phyloP scores from a whole-genome alignment of 2,329 filamentous ascomycete genomes.

The Xylaria hypoxylon region DNA sequence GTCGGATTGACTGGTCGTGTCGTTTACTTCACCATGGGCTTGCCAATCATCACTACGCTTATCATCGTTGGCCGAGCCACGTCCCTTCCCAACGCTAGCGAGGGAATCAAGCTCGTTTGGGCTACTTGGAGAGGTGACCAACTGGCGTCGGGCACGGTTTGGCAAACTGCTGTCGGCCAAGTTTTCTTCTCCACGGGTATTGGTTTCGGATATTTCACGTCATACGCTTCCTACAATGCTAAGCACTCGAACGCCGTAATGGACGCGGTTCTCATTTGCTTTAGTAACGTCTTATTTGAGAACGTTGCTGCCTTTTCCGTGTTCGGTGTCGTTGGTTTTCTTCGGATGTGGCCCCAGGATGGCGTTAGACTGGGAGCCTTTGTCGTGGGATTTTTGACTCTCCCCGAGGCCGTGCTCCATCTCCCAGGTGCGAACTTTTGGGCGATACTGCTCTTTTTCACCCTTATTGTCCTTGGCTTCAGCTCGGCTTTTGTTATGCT shows the following conservation, averaged over 20 bases:
- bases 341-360: conserved; percentile 53
- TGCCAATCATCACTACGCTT: conserved; percentile 68
- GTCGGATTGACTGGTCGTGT: conserved; percentile 68
- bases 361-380: conserved; percentile 63
- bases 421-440: conserved; percentile 69
- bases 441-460: conserved; percentile 69
- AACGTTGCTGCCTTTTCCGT: conserved; percentile 62
- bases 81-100: conserved; percentile 65
- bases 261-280: conserved; percentile 67
- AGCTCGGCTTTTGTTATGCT: conserved; percentile 70
- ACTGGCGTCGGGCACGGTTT: conserved; percentile 63
- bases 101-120: conserved; percentile 62
- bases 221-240: conserved; percentile 69
- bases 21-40: conserved; percentile 71
- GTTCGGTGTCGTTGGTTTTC: conserved; percentile 67
- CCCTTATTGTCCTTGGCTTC: conserved; percentile 67
- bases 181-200: conserved; percentile 71
- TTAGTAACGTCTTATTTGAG: conserved; percentile 68
- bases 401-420: conserved; percentile 66
- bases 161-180: conserved; percentile 70
- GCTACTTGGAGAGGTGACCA: conserved; percentile 61
- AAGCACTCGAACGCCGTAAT: conserved; percentile 69
- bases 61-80: conserved; percentile 65
- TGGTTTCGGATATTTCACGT: conserved; percentile 69
- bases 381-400: conserved; percentile 68